A percentile compares a stretch with the other conserved stretches of the same genome.
Conservation (phyloP, 1,284 basidiomycete species). For the Chalciporus sp. region DNA sequence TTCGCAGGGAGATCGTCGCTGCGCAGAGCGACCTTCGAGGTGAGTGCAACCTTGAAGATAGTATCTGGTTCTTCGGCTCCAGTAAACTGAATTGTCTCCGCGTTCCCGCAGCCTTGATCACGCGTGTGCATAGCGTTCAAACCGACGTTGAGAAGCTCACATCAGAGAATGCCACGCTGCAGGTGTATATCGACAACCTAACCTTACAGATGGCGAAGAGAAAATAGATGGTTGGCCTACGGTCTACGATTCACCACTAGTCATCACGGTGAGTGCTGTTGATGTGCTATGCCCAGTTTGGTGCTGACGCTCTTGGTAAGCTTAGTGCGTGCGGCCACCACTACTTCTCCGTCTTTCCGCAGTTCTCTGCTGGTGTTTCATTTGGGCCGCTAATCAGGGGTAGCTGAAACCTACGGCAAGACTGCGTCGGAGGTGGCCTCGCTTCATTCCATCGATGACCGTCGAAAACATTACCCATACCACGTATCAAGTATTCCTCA, state of each 20-base stretch:
- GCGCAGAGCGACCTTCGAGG: constrained; percentile 75
- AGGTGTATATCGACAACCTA: constrained; percentile 88
- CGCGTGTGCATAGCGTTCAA: constrained; percentile 69
- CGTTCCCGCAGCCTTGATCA: constrained; percentile 56
- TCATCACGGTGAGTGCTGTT: background rate
- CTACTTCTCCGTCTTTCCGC: background rate
- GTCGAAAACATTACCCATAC: background rate
- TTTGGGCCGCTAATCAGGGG: background rate
- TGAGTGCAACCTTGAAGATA: constrained; percentile 29
- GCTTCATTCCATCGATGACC: background rate
- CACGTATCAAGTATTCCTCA: constrained; percentile 16
- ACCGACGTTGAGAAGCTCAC: constrained; percentile 75
- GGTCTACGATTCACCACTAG: background rate
- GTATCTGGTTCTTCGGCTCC: background rate
- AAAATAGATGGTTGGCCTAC: constrained; percentile 45
- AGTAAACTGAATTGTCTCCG: constrained; percentile 1
- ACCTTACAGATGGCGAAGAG: constrained; percentile 82
- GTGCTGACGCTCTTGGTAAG: background rate
- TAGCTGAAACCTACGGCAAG: background rate
- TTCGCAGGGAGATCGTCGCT: constrained; percentile 65
- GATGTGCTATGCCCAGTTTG: background rate
- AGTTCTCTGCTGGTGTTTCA: background rate
- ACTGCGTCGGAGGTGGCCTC: background rate
- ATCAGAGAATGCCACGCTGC: constrained; percentile 79
- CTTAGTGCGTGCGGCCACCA: background rate